Evolutionary conservation across 768 basidiomycete genomes (phyloP).

Genomic region (Leccinellum rugosiceps): DNA sequence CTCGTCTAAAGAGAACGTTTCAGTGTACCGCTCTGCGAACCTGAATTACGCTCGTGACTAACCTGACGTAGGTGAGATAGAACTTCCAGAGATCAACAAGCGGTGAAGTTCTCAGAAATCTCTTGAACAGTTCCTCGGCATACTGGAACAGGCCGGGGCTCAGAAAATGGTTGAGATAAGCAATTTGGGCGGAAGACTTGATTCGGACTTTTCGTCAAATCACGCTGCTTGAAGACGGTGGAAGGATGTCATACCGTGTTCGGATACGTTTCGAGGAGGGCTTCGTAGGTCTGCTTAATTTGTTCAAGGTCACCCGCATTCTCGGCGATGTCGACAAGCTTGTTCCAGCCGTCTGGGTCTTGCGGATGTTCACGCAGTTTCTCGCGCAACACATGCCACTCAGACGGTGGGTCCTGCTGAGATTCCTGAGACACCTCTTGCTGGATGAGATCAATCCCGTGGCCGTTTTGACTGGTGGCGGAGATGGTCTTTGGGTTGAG

Average conservation of each 20-base stretch:
- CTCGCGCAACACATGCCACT: conserved; percentile 62
- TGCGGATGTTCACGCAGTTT: conserved; percentile 65
- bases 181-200: conserved; percentile 80
- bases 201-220: conserved; percentile 23
- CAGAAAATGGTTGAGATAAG: conserved; percentile 77
- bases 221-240: conserved; percentile 23
- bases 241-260: conserved; percentile 72
- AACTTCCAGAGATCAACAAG: conserved; percentile 90
- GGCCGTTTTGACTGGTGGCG: conserved; percentile 28
- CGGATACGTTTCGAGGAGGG: conserved; percentile 79
- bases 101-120: conserved; percentile 80
- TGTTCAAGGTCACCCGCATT: conserved; percentile 72
- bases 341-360: conserved; percentile 77
- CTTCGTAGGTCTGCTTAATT: conserved; percentile 80
- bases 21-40: conserved; percentile 6
- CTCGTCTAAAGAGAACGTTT: conserved; percentile 45
- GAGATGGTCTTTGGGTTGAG: conserved; percentile 30
- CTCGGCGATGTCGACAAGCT: conserved; percentile 75
- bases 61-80: conserved; percentile 92
- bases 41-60: conserved; percentile 31
- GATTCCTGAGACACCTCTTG: conserved; percentile 22
- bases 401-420: conserved; percentile 46
- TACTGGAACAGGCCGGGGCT: conserved; percentile 62
- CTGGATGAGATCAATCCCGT: conserved; percentile 19
- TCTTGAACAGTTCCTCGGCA: conserved; percentile 87